These are phyloP conservation scores for Bruguiera sexangula DNA, from an alignment of 345 rosid species.

Conservation along the genomic window DNA sequence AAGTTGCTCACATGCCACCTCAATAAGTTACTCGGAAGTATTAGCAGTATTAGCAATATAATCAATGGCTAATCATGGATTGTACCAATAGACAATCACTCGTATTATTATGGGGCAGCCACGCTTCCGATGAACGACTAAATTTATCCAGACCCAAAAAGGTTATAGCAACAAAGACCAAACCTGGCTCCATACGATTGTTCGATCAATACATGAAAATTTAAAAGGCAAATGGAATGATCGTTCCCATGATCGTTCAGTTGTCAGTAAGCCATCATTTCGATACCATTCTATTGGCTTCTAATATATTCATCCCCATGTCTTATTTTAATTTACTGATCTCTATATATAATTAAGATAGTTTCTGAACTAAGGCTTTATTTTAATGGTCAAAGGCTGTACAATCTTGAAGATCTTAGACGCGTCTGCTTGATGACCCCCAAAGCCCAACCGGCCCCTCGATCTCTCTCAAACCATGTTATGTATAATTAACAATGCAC, in stretches of 20 bases:
- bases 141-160: slow-evolving; percentile 32
- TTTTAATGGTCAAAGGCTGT: too few relatives aligned
- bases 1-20: slow-evolving; percentile 23
- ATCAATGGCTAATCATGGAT: slow-evolving; percentile 20
- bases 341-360: too few relatives aligned
- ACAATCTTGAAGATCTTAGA: too few relatives aligned
- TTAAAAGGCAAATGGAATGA: slow-evolving; percentile 14
- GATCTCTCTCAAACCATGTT: too few relatives aligned
- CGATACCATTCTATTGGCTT: slow-evolving; percentile 12
- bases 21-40: background rate
- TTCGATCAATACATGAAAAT: slow-evolving; percentile 15
- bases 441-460: too few relatives aligned
- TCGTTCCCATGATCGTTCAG: slow-evolving; percentile 27
- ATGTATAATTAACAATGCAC: too few relatives aligned
- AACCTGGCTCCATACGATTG: slow-evolving; percentile 32
- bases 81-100: slow-evolving; percentile 11
- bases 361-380: too few relatives aligned
- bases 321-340: background rate
- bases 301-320: background rate
- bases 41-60: background rate
- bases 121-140: slow-evolving; percentile 13
- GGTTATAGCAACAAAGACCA: slow-evolving; percentile 14
- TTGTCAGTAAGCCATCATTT: slow-evolving; percentile 33
- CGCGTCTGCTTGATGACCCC: too few relatives aligned
- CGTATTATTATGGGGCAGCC: slow-evolving; percentile 24